phyloP scores from a whole-genome alignment of 805 yeast genomes.

The Hanseniaspora occidentalis region DNA sequence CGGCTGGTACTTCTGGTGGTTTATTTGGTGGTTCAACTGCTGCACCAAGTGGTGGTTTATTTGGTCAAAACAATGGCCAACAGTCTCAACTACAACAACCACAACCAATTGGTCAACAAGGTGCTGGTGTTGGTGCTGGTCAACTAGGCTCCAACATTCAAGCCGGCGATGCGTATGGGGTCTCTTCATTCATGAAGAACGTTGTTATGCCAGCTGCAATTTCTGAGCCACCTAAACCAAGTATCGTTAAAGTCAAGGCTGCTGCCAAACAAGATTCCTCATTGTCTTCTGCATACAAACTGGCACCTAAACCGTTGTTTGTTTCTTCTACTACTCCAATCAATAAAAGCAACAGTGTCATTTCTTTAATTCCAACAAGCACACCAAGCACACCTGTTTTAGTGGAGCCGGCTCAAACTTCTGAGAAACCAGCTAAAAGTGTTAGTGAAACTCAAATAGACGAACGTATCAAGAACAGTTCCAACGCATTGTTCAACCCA shows the following conservation, averaged over 20 bases:
- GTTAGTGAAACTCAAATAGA: not conserved
- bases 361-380: not conserved
- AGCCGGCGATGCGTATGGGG: constrained; percentile 11
- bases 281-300: constrained; percentile 46
- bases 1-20: constrained; percentile 25
- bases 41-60: constrained; percentile 12
- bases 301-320: constrained; percentile 53
- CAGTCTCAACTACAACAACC: constrained; percentile 20
- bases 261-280: constrained; percentile 46
- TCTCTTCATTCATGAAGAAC: constrained; percentile 59
- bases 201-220: constrained; percentile 26
- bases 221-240: constrained; percentile 29
- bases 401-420: not conserved
- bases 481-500: constrained; percentile 15
- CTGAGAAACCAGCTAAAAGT: too few relatives aligned
- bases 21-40: constrained; percentile 29
- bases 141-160: constrained; percentile 15
- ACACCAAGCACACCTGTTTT: not conserved
- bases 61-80: constrained; percentile 13
- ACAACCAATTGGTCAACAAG: constrained; percentile 17
- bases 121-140: constrained; percentile 26
- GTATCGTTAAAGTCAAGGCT: constrained; percentile 35
- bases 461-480: not conserved
- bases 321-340: constrained; percentile 11
- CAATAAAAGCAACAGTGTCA: constrained; percentile 6